Evolutionary conservation across 106 monocot genomes (phyloP).

Genomic region (Dioscorea zingiberensis): DNA sequence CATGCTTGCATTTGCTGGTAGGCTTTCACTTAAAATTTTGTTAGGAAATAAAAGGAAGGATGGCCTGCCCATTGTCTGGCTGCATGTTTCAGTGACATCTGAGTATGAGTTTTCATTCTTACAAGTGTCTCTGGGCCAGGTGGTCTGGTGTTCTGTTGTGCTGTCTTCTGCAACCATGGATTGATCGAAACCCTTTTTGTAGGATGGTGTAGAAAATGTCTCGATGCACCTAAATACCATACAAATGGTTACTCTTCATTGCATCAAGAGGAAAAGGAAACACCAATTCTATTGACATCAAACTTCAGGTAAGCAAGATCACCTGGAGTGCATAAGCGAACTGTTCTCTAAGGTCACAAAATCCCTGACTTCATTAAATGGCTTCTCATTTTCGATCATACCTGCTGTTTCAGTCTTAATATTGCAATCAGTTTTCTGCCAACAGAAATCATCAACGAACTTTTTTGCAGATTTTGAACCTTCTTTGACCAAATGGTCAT

Average conservation of each 20-base stretch:
- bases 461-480: background rate
- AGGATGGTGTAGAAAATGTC: conserved; percentile 6
- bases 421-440: conserved; percentile 1
- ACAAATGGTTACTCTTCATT: background rate
- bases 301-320: conserved; percentile 3
- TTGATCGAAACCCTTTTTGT: conserved; percentile 13
- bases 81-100: background rate
- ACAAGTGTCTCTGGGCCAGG: background rate
- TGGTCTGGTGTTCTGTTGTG: background rate
- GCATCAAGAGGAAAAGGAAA: conserved; percentile 1
- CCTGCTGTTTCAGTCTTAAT: background rate
- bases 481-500: background rate
- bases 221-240: conserved; percentile 31
- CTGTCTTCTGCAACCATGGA: background rate
- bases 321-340: conserved; percentile 20
- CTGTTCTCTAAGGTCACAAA: conserved; percentile 17
- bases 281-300: background rate
- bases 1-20: conserved; percentile 14
- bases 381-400: background rate
- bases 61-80: conserved; percentile 3
- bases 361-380: conserved; percentile 1
- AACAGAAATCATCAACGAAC: background rate
- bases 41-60: conserved; percentile 17
- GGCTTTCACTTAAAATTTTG: conserved; percentile 29
- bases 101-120: conserved; percentile 7